These are phyloP conservation scores for Cyphellophora attinorum DNA, from an alignment of 2,329 filamentous ascomycete genomes.

Conservation along the genomic window DNA sequence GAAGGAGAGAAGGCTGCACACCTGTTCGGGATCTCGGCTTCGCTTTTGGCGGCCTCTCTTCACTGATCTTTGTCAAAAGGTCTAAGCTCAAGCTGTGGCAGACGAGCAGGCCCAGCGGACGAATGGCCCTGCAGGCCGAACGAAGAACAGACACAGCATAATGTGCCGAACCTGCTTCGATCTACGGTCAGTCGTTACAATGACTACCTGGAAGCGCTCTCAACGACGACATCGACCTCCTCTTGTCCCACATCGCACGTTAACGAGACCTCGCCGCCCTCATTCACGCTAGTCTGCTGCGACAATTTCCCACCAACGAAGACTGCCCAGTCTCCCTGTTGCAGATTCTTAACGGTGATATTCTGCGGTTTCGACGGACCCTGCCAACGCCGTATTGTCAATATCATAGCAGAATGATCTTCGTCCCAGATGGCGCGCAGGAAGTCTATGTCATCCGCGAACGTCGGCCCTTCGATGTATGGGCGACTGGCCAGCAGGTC, in stretches of 20 bases:
- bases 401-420: slow-evolving; percentile 4
- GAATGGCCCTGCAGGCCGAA: no score
- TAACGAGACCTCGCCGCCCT: neutral
- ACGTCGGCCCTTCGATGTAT: slow-evolving; percentile 9
- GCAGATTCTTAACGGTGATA: neutral
- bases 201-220: no score
- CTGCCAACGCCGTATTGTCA: slow-evolving; percentile 9
- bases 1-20: no score
- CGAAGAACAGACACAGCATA: no score
- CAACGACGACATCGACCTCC: neutral
- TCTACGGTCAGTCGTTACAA: no score
- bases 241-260: neutral
- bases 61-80: no score
- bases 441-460: slow-evolving; percentile 7
- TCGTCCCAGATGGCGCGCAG: slow-evolving; percentile 10
- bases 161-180: no score
- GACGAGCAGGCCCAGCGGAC: no score
- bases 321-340: neutral
- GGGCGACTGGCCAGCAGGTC: slow-evolving; percentile 5
- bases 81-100: no score
- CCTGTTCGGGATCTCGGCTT: no score
- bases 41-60: no score
- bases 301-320: neutral
- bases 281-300: neutral
- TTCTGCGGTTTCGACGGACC: neutral